phyloP scores from a whole-genome alignment of 2,329 filamentous ascomycete species.

The Cytospora chrysosperma region DNA sequence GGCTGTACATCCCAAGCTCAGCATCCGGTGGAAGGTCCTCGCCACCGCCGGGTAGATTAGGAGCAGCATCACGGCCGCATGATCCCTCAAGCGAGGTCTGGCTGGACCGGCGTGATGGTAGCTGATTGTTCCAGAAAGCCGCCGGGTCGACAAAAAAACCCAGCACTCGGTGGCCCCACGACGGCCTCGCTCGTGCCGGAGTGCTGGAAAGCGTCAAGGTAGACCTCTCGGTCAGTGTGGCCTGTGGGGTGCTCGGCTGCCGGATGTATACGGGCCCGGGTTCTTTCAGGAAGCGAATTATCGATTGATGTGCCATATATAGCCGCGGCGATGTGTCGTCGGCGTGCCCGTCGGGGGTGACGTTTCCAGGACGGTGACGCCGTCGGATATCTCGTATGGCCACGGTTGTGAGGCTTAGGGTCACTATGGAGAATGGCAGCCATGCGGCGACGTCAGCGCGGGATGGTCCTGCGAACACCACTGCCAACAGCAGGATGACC shows the following conservation, averaged over 20 bases:
- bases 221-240: neutral
- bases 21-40: neutral
- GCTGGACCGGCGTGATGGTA: neutral
- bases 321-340: neutral
- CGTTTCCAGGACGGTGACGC: neutral
- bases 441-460: conserved; percentile 5
- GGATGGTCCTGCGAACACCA: conserved; percentile 3
- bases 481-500: conserved; percentile 6
- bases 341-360: neutral
- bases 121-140: neutral
- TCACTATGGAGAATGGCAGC: neutral
- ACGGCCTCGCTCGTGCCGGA: neutral
- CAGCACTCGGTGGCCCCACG: conserved; percentile 1
- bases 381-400: neutral
- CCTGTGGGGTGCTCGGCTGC: neutral
- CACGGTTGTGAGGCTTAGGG: neutral
- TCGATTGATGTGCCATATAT: neutral
- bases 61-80: neutral
- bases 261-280: neutral
- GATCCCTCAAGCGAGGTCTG: neutral
- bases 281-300: neutral
- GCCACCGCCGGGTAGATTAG: no score
- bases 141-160: conserved; percentile 5
- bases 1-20: neutral
- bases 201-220: conserved; percentile 6